phyloP scores from a whole-genome alignment of 2,329 filamentous ascomycete genomes.

The Pleomassaria siparia region DNA sequence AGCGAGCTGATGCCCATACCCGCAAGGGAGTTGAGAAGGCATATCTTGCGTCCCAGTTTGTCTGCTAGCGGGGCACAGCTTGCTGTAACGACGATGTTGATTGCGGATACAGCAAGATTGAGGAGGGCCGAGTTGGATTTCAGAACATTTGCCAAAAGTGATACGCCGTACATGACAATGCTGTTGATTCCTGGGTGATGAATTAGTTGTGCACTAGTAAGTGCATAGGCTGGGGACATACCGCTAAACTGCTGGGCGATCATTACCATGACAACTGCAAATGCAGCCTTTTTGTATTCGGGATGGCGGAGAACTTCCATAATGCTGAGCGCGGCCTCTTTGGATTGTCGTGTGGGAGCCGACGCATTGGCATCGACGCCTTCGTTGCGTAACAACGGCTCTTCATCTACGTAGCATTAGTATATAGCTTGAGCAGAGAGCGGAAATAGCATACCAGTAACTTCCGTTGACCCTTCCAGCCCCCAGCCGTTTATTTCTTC shows the following conservation, averaged over 20 bases:
- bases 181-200: constrained; percentile 71
- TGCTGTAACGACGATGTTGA: constrained; percentile 83
- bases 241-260: constrained; percentile 85
- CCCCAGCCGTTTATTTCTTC: constrained; percentile 66
- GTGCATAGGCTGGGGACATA: constrained; percentile 6
- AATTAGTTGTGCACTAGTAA: constrained; percentile 2
- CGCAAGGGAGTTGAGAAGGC: constrained; percentile 76
- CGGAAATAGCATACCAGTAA: constrained; percentile 28
- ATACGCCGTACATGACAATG: constrained; percentile 98
- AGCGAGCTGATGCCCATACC: constrained; percentile 83
- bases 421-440: background rate
- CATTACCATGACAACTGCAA: constrained; percentile 92
- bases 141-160: constrained; percentile 77
- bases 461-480: constrained; percentile 27
- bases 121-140: constrained; percentile 79
- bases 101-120: constrained; percentile 81
- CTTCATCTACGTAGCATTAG: constrained; percentile 56
- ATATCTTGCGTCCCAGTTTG: constrained; percentile 81
- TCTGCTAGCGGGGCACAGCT: constrained; percentile 83
- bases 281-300: constrained; percentile 75
- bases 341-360: constrained; percentile 26
- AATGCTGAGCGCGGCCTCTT: constrained; percentile 45
- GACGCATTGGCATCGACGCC: constrained; percentile 26
- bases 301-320: constrained; percentile 65
- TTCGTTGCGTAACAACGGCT: constrained; percentile 62